Evolutionary conservation across 176 grass and related monocot genomes (phyloP).

Genomic region (Oryza meridionalis): DNA sequence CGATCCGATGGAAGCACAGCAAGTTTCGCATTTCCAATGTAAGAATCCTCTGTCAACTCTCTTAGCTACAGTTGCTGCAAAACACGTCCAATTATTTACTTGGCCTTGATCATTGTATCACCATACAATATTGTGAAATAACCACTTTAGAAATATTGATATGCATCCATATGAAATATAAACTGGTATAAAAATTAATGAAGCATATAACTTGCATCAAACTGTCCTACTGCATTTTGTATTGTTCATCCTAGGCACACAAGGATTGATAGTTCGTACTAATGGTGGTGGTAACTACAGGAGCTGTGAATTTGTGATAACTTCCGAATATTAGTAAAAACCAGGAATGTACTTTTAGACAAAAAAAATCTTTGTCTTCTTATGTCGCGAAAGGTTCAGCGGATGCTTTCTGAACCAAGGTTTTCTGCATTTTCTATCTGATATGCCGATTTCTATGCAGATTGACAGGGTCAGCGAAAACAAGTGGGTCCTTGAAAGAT

Average conservation of each 20-base stretch:
- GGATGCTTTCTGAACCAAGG: neutral
- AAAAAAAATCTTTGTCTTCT: neutral
- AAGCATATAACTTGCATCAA: neutral
- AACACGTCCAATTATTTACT: neutral
- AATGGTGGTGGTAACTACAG: neutral
- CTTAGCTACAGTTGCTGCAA: neutral
- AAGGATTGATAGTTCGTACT: neutral
- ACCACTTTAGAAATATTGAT: neutral
- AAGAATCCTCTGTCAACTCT: constrained; percentile 44
- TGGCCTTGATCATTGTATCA: neutral
- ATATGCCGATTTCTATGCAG: constrained; percentile 32
- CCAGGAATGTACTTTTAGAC: neutral
- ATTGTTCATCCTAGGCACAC: neutral
- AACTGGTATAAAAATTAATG: neutral
- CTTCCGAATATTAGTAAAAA: neutral
- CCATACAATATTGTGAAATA: too few relatives aligned
- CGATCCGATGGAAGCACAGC: constrained; percentile 56
- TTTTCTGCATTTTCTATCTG: neutral
- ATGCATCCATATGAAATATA: neutral
- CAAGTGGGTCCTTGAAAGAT: constrained; percentile 32
- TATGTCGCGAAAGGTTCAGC: neutral
- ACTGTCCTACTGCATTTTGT: neutral
- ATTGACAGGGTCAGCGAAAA: constrained; percentile 45
- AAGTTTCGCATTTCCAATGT: constrained; percentile 87
- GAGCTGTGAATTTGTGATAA: neutral